Conservation (phyloP, 2,329 filamentous ascomycete species). For the Fusarium tjaetaba region DNA sequence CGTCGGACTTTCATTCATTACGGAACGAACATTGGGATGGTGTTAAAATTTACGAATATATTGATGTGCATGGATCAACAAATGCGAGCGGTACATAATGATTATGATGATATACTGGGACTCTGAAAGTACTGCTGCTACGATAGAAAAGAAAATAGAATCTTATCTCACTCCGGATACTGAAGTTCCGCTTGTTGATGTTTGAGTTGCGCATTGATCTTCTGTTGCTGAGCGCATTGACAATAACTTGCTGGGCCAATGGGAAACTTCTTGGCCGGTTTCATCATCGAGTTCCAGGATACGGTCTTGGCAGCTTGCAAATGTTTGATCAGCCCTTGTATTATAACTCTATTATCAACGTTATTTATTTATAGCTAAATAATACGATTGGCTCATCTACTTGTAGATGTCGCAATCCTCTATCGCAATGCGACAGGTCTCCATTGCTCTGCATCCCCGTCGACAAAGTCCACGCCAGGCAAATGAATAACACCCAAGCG, state of each 20-base stretch:
- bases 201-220: neutral
- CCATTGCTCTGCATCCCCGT: neutral
- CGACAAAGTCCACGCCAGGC: rapidly evolving
- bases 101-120: neutral
- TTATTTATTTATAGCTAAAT: neutral
- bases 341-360: neutral
- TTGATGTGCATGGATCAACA: constrained; percentile 3
- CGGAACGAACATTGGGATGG: neutral
- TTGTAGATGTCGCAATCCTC: neutral
- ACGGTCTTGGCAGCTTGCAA: neutral
- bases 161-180: neutral
- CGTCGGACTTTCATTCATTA: neutral
- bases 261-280: neutral
- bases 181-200: neutral
- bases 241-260: neutral
- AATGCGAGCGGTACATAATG: neutral
- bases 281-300: neutral
- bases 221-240: neutral
- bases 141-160: neutral
- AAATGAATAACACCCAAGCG: neutral
- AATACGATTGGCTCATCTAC: neutral
- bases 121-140: neutral
- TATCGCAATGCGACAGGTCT: rapidly evolving
- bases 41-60: constrained; percentile 1
- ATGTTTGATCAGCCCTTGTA: neutral